Evolutionary conservation across 2,329 filamentous ascomycete genomes (phyloP).

Genomic region (Sporothrix phasma): DNA sequence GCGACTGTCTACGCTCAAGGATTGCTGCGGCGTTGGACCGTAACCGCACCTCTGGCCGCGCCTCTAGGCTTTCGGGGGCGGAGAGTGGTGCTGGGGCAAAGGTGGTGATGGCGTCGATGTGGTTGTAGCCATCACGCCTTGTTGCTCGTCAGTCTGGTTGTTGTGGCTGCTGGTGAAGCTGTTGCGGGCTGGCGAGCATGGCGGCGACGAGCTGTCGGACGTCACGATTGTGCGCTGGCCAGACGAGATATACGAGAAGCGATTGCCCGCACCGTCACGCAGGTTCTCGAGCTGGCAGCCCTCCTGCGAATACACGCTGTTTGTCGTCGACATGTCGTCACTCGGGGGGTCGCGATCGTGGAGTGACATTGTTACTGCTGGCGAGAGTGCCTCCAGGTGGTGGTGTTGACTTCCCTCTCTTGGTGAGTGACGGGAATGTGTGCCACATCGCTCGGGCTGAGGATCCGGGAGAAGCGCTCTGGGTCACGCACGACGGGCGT

Average conservation of each 20-base stretch:
- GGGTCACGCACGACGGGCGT: conserved; percentile 39
- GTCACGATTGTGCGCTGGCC: conserved; percentile 51
- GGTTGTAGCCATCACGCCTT: conserved; percentile 17
- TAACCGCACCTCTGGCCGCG: conserved; percentile 29
- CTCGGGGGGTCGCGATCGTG: conserved; percentile 36
- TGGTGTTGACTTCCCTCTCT: conserved; percentile 20
- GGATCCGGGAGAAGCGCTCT: conserved; percentile 34
- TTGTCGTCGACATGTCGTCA: conserved; percentile 48
- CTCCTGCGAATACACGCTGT: conserved; percentile 49
- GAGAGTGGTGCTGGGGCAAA: neutral
- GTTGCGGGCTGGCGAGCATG: conserved; percentile 45
- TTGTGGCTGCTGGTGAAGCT: conserved; percentile 34
- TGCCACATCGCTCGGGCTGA: conserved; percentile 27
- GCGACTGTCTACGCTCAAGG: conserved; percentile 40
- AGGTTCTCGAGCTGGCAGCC: conserved; percentile 48
- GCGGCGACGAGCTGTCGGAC: conserved; percentile 48
- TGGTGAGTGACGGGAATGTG: conserved; percentile 21
- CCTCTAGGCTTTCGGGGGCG: neutral
- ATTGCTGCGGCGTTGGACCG: conserved; percentile 46
- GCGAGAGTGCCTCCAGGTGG: conserved; percentile 20
- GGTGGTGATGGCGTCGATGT: neutral
- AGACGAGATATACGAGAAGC: conserved; percentile 51
- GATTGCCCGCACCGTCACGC: conserved; percentile 41
- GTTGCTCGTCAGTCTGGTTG: conserved; percentile 23
- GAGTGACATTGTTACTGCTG: neutral